Evolutionary conservation across 768 basidiomycete genomes (phyloP), one percentile per base, ranked within the genome.

Genomic region (Mrakia blollopis): DNA sequence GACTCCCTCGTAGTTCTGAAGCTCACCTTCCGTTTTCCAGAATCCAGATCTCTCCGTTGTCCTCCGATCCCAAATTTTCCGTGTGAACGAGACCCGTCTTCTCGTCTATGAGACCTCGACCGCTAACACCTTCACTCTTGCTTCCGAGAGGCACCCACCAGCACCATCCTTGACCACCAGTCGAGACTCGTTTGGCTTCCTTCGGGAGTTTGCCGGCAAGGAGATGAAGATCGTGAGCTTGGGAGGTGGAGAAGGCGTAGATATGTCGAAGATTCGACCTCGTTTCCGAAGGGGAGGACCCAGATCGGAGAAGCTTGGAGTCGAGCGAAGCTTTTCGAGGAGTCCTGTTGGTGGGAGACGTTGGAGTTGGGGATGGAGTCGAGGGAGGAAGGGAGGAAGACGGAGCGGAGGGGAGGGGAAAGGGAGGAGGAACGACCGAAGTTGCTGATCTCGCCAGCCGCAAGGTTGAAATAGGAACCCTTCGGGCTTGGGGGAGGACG

Each of bases 21-120:
- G 32, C 65, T 35, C 39, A 68, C 65, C 65, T 76, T 70, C 75
- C 75, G 35, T 76, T 76, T 52, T 61, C 67, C 32, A 76, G 28
- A 8, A 76, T 57, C 75, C 75, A 76, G 52, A 76, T 57, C 63
- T 76, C 75, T 32, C 73, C 73, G 30, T 63, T 74, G 23, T 68
- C 73, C 5, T 47, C 41, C 30, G 41, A 47, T 6, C 73, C 73
- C 10, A 74, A 14, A 18, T 74, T 37, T 10, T n/a, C 30, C n/a
- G 25, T 32, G 54, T 72, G 52, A 25, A 72, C 65, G 41, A 74
- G 41, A 6, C 62, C 61, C 30, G 71, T 72, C 54, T 54, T 32
- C 30, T 54, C 52, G 35, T 72, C 71, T 23, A 28, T 37, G 11
- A 35, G 71, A 5, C 71, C 71, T n/a, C 60, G 30, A 11, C 71